Evolutionary conservation across 2,329 filamentous ascomycete genomes (phyloP).

Genomic region (Neocucurbitaria cava): DNA sequence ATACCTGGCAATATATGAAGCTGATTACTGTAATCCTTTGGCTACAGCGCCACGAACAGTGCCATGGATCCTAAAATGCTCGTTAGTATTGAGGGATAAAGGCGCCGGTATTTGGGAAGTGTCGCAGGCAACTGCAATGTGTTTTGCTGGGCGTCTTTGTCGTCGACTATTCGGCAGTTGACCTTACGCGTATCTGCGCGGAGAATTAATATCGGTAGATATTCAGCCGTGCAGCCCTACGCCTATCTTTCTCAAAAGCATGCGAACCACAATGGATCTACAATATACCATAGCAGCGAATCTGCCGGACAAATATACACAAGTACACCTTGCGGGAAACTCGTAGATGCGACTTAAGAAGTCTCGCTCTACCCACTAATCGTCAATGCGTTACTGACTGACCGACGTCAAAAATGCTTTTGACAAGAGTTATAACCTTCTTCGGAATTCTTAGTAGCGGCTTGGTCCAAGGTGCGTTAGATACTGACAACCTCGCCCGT

Average conservation of each 20-base stretch:
- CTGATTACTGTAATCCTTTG: too few species aligned
- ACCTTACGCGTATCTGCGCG: not conserved
- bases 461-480: not conserved
- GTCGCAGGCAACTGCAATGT: not conserved
- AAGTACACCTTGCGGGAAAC: not conserved
- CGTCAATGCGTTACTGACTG: not conserved
- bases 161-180: not conserved
- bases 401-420: not conserved
- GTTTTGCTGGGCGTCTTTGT: not conserved
- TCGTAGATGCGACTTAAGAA: not conserved
- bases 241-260: not conserved
- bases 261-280: not conserved
- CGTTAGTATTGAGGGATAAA: not conserved
- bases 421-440: not conserved
- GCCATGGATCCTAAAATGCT: not conserved
- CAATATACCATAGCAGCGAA: too few species aligned
- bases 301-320: not conserved
- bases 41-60: not conserved
- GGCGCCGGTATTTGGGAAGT: not conserved
- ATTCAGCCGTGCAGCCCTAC: not conserved
- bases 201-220: not conserved
- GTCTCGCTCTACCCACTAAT: not conserved
- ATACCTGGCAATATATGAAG: too few species aligned
- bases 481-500: constrained; percentile 19
- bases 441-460: not conserved